Conservation (phyloP, 2,329 filamentous ascomycete species). For the Aspergillus udagawae region DNA sequence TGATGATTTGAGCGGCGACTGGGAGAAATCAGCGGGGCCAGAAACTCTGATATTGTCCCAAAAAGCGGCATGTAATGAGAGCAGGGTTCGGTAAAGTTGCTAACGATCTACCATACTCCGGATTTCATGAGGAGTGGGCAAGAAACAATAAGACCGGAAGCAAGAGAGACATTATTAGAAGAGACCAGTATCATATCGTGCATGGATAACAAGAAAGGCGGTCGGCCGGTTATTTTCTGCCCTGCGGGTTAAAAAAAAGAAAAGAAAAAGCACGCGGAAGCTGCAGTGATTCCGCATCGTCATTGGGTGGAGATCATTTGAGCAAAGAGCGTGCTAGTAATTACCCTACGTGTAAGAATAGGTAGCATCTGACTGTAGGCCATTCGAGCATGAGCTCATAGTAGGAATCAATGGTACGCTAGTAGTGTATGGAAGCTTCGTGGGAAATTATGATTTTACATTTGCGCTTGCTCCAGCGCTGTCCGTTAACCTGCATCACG, state of each 20-base stretch:
- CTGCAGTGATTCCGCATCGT: neutral
- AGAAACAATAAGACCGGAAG: neutral
- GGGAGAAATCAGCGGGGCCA: slow-evolving; percentile 7
- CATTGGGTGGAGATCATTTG: neutral
- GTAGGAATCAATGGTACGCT: neutral
- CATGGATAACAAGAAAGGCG: slow-evolving; percentile 15
- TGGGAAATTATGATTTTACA: neutral
- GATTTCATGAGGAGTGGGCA: neutral
- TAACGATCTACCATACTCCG: neutral
- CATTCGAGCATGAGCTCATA: neutral
- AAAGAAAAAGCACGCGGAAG: neutral
- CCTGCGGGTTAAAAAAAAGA: neutral
- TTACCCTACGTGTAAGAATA: neutral
- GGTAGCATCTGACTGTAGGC: neutral
- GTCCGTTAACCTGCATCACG: slow-evolving; percentile 1
- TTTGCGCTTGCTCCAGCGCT: neutral
- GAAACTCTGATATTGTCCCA: slow-evolving; percentile 11
- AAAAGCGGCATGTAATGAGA: slow-evolving; percentile 19
- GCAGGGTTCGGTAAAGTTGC: slow-evolving; percentile 5
- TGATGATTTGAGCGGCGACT: neutral
- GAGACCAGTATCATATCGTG: neutral
- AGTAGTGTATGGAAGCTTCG: neutral
- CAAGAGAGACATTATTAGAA: neutral
- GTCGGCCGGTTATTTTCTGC: slow-evolving; percentile 8
- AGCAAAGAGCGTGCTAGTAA: neutral